Base-by-base conservation (phyloP, 305 asterid genomes). In the Solanum hybrid region DNA sequence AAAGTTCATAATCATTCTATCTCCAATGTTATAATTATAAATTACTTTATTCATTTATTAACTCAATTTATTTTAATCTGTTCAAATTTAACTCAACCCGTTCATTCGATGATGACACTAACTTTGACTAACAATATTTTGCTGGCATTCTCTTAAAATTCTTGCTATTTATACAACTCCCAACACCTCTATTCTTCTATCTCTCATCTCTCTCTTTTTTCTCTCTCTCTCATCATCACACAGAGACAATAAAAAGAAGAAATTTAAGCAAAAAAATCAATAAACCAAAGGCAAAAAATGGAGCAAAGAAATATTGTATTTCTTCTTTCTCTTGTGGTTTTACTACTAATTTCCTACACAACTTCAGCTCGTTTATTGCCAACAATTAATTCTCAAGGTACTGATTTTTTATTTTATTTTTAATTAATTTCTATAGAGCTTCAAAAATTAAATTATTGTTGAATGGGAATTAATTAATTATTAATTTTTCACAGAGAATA, bases 321-420 rank as follows among this genome's bases (percentile, higher is more conserved):
- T 37, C 76, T 90, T 27, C 13, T 69, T 35, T 42, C 85, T 42
- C 79, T 92, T 42, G 37, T 90, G n/a, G 73, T 84, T 56, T n/a
- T 88, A 46, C 86, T 88, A 42, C 78, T 90, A 6, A 16, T 89
- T 69, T 87, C 90, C 85, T 84, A 78, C 40, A 31, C 91, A 85
- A 36, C 73, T 3, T 77, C 91, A 3, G 89, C 93, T 84, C 88
- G 90, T 72, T 88, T 75, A 36, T 81, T 87, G 9, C 89, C 77
- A 32, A 20, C 64, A 51, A 82, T 5, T n/a, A 69, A 1, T 27
- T 14, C 34, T 79, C 89, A 90, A 89, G 91, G 92, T 90, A 79
- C 1, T 9, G 66, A 13, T 4, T 20, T 12, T 46, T 85, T n/a
- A 31, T 64, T 3, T 32, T 71, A 5, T 72, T 26, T 72, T 72